Base-by-base conservation (phyloP, 768 basidiomycete genomes). In the Mycena amicta region DNA sequence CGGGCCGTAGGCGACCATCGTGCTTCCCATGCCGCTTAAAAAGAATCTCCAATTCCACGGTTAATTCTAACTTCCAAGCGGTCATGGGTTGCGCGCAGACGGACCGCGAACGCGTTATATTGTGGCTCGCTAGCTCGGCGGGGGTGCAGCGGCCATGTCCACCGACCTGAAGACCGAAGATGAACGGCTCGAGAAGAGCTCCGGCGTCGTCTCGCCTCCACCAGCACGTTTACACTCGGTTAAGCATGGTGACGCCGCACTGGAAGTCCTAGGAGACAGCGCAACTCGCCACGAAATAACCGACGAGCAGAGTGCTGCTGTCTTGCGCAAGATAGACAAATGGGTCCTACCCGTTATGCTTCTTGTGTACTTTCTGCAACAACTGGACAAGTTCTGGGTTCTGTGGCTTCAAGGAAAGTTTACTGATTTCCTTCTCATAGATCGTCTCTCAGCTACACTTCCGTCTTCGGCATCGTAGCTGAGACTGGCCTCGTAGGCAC, bases 381-480 rank as follows among this genome's bases (percentile, higher is more conserved):
- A 78, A 62, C 62, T 77, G 50, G 77, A 78, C 65, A 78, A 82
- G 75, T 76, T 37, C 33, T n/a, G 60, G 8, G 71, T 60, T 6
- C 23, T 13, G 5, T 28, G 4, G 1, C 28, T 43, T 5, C 2
- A 37, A 37, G 33, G 33, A 1, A 3, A 26, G n/a, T n/a, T 15
- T 54, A 13, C 43, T 27, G 37, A 20, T 41, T n/a, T 60, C n/a
- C n/a, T 23, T 13, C 30, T 57, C 3, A 46, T 41, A 77, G 75
- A 58, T 79, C 78, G 1, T 78, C 79, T 2, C 64, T 83, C 25
- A 80, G 78, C 12, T 83, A 80, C 59, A 74, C 80, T 1, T 77
- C 80, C 5, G 77, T 80, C 6, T 82, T 80, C 60, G 73, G 72
- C 13, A 72, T 80, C 33, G 71, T 72, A 12, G 52, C 68, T 15